Evolutionary conservation across 176 grass and related monocot species (phyloP).

Genomic region (Eremochloa ophiuroides): DNA sequence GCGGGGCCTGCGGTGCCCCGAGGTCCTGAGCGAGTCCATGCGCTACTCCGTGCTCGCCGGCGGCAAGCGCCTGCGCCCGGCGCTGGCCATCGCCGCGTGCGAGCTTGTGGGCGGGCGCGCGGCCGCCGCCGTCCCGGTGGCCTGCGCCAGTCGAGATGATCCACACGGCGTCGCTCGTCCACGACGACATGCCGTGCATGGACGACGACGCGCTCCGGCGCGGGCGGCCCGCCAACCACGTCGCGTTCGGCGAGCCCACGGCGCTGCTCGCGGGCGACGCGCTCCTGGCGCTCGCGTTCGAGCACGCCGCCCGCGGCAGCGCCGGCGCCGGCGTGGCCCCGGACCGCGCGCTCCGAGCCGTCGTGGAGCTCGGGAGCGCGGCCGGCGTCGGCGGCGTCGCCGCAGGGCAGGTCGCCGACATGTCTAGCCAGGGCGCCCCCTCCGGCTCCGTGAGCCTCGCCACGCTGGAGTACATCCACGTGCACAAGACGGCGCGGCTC

Average conservation of each 20-base stretch:
- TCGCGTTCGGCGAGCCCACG: conserved; percentile 35
- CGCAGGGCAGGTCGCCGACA: conserved; percentile 44
- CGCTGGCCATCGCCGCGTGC: conserved; percentile 43
- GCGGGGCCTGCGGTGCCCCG: neutral
- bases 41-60: conserved; percentile 56
- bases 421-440: conserved; percentile 6
- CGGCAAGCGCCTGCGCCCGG: conserved; percentile 60
- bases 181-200: conserved; percentile 70
- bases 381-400: conserved; percentile 28
- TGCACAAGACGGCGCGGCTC: conserved; percentile 48
- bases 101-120: conserved; percentile 41
- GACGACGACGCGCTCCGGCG: conserved; percentile 53
- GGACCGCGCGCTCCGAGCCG: conserved; percentile 20
- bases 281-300: conserved; percentile 47
- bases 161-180: conserved; percentile 48
- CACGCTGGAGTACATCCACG: conserved; percentile 48
- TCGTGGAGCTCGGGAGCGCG: conserved; percentile 39
- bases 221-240: conserved; percentile 37
- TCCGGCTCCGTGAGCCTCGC: conserved; percentile 7
- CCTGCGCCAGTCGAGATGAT: conserved; percentile 64
- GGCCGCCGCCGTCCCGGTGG: conserved; percentile 9
- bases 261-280: conserved; percentile 50
- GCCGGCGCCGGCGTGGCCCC: neutral
- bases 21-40: conserved; percentile 29
- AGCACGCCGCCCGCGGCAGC: conserved; percentile 16